Percentiles rank a stretch among this genome's conserved stretches.
These are phyloP conservation scores for Mimosa pudica DNA, from an alignment of 306 rosid species.

Conservation along the genomic window DNA sequence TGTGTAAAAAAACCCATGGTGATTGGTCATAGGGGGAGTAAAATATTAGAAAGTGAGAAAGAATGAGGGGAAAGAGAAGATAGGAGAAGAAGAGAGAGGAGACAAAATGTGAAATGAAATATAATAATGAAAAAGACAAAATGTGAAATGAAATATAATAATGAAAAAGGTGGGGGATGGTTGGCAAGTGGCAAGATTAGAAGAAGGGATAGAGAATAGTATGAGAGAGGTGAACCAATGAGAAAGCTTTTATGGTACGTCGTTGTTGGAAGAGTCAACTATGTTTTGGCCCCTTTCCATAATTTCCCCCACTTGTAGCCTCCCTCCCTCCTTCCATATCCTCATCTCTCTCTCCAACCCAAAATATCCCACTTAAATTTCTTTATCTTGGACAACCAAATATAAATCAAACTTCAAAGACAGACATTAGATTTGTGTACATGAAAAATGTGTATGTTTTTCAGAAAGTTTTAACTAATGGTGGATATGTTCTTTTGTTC, in stretches of 20 bases:
- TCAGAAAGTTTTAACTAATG: too few relatives aligned
- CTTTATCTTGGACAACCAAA: neutral
- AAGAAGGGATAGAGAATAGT: neutral
- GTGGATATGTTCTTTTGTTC: too few relatives aligned
- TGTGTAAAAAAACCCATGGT: too few relatives aligned
- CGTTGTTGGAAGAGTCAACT: constrained; percentile 39
- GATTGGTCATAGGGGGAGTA: neutral
- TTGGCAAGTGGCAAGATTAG: constrained; percentile 36
- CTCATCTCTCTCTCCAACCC: neutral
- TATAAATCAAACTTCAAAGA: neutral
- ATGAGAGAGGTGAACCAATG: neutral
- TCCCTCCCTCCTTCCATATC: neutral
- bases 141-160: constrained; percentile 49
- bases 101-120: constrained; percentile 49
- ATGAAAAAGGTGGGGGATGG: constrained; percentile 17
- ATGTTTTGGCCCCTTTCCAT: neutral
- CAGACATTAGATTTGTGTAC: too few relatives aligned
- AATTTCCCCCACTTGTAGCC: neutral
- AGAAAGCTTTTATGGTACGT: neutral
- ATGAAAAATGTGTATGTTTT: too few relatives aligned
- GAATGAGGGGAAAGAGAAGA: neutral
- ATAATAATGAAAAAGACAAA: constrained; percentile 17
- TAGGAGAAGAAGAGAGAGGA: neutral
- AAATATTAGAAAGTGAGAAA: neutral
- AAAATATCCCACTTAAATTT: neutral